Evolutionary conservation across 495 filamentous ascomycete genomes (phyloP).

Genomic region (Penicillium atrosanguineum): DNA sequence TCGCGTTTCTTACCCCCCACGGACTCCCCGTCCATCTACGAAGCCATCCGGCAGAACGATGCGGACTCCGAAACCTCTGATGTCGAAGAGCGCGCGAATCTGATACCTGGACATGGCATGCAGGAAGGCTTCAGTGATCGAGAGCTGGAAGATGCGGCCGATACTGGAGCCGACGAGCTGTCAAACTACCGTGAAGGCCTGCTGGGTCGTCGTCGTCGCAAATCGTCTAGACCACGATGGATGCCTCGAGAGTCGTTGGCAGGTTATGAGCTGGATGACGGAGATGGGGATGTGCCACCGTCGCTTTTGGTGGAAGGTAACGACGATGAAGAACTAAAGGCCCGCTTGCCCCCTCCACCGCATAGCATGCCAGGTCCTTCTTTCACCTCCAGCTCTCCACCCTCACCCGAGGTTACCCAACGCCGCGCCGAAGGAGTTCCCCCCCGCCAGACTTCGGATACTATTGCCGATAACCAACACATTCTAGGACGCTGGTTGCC

Average conservation of each 20-base stretch:
- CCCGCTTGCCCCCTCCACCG: slow-evolving; percentile 36
- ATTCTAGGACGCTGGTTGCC: slow-evolving; percentile 33
- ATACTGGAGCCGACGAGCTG: no score
- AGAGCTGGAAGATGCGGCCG: slow-evolving; percentile 3
- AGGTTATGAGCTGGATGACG: slow-evolving; percentile 61
- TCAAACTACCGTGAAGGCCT: no score
- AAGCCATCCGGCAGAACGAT: slow-evolving; percentile 63
- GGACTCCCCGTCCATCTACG: slow-evolving; percentile 67
- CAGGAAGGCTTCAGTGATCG: slow-evolving; percentile 56
- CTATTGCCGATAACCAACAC: slow-evolving; percentile 9
- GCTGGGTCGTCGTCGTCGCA: slow-evolving; percentile 26
- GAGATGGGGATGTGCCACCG: slow-evolving; percentile 86
- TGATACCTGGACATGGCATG: slow-evolving; percentile 65
- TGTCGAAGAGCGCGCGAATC: slow-evolving; percentile 64
- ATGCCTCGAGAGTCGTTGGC: slow-evolving; percentile 25
- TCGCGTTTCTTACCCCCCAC: slow-evolving; percentile 68
- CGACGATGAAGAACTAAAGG: slow-evolving; percentile 34
- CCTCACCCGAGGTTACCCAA: slow-evolving; percentile 51
- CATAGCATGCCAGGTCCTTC: slow-evolving; percentile 28
- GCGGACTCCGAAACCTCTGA: slow-evolving; percentile 58
- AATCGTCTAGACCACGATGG: slow-evolving; percentile 33
- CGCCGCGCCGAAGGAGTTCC: slow-evolving; percentile 67
- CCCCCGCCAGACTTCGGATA: slow-evolving; percentile 53
- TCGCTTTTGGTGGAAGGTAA: slow-evolving; percentile 78
- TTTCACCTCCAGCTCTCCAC: slow-evolving; percentile 33